Conservation (phyloP, 495 filamentous ascomycete genomes). For the Cairneyella variabilis region DNA sequence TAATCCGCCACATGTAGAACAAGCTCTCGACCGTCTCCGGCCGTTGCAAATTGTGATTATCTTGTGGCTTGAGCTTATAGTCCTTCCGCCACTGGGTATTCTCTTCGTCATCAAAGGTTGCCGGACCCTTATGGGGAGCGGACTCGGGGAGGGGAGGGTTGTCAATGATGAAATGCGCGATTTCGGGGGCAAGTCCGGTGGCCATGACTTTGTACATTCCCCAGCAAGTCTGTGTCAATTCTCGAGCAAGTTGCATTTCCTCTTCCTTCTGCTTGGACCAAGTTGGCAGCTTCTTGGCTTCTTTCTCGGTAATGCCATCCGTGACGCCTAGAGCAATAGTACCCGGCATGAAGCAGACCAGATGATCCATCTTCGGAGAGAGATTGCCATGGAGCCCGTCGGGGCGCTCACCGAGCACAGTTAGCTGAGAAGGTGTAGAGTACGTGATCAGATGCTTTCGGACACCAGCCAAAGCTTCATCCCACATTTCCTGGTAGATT, state of each 20-base stretch:
- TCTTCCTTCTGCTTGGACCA: slow-evolving; percentile 82
- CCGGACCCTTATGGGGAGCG: slow-evolving; percentile 43
- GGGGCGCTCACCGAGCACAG: slow-evolving; percentile 83
- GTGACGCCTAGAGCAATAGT: slow-evolving; percentile 90
- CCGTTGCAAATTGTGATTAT: slow-evolving; percentile 90
- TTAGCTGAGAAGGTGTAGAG: slow-evolving; percentile 71
- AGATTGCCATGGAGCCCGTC: slow-evolving; percentile 60
- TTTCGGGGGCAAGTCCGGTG: slow-evolving; percentile 89
- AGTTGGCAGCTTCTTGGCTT: slow-evolving; percentile 62
- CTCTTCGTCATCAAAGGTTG: slow-evolving; percentile 42
- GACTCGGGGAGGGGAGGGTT: slow-evolving; percentile 54
- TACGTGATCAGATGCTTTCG: slow-evolving; percentile 91
- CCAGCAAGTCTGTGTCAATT: slow-evolving; percentile 97
- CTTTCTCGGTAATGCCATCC: slow-evolving; percentile 65
- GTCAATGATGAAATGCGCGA: slow-evolving; percentile 78
- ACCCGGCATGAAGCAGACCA: slow-evolving; percentile 96
- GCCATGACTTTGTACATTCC: slow-evolving; percentile 86
- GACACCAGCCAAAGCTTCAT: slow-evolving; percentile 78
- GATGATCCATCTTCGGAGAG: slow-evolving; percentile 93
- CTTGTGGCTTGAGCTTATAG: slow-evolving; percentile 67
- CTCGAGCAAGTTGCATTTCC: slow-evolving; percentile 78
- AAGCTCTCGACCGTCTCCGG: slow-evolving; percentile 94
- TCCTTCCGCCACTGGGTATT: slow-evolving; percentile 67
- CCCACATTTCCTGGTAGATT: slow-evolving; percentile 89
- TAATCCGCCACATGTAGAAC: slow-evolving; percentile 99